Conservation (phyloP, 441 rosid genomes). For the Syzygium syzygioides region DNA sequence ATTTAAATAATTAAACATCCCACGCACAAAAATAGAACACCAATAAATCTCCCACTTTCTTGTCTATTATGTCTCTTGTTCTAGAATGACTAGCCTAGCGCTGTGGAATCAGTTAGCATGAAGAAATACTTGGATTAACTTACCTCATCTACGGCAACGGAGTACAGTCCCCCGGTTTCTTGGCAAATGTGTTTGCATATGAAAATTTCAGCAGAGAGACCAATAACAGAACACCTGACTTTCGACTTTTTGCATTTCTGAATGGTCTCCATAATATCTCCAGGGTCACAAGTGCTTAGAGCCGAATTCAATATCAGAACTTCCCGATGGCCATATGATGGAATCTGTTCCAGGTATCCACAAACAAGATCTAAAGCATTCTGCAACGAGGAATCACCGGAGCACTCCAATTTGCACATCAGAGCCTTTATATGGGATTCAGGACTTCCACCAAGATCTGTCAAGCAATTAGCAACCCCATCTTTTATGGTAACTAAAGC, state of each 20-base stretch:
- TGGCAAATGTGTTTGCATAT: constrained; percentile 88
- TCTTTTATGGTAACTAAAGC: constrained; percentile 56
- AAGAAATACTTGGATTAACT: constrained; percentile 14
- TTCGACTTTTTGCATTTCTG: constrained; percentile 77
- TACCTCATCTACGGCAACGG: constrained; percentile 85
- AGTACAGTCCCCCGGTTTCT: constrained; percentile 80
- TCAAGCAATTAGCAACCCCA: constrained; percentile 62
- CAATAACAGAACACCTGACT: constrained; percentile 81
- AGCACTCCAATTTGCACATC: constrained; percentile 70
- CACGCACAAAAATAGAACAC: background rate
- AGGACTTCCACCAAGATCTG: constrained; percentile 92
- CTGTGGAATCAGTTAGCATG: background rate
- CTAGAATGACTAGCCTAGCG: background rate
- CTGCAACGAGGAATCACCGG: constrained; percentile 86
- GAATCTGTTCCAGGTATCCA: constrained; percentile 55
- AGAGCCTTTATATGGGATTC: constrained; percentile 77
- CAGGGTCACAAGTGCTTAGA: constrained; percentile 83
- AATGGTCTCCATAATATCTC: constrained; percentile 80
- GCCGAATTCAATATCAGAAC: constrained; percentile 68
- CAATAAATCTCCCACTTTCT: background rate
- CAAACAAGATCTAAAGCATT: constrained; percentile 72
- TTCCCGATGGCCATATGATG: constrained; percentile 69
- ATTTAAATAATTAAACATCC: background rate
- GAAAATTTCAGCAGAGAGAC: constrained; percentile 86
- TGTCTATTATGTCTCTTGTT: background rate